Base-by-base conservation (phyloP, 768 basidiomycete genomes). In the Xerocomellus chrysenteron region DNA sequence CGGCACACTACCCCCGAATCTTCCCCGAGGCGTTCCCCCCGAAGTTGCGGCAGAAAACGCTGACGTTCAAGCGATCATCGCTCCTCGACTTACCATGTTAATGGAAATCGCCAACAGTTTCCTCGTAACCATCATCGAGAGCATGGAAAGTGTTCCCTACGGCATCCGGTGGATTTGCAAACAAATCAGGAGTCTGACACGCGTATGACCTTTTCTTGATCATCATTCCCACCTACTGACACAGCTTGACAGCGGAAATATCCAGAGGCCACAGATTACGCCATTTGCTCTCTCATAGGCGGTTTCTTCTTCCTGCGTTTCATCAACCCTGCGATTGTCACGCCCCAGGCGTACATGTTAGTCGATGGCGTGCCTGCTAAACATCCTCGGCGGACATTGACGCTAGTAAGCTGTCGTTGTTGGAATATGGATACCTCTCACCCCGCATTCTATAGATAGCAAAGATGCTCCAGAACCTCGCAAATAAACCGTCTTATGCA, bases 161-260 rank as follows among this genome's bases (percentile, higher is more conserved):
- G 97, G 97, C 65, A 99, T 99, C 60, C 83, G 97, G 62, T 99
- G 97, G 97, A 99, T 99, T 69, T 99, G 97, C 77, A 99, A 99
- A 74, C 97, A 99, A 74, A 99, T 99, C 69, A 80, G 94, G 59
- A 96, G 94, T 78, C 74, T 99, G 69, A 98, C 96, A 48, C 81
- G 93, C 77, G 96, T 98, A 64, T 55, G 85, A 75, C 45, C 47
- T 54, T 50, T 21, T 28, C 19, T 11, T 12, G 17, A 16, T 28
- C 1, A 35, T 30, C 42, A 4, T 56, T 55, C 48, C 57, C 54
- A 53, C 55, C 52, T 21, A 10, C 51, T 52, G 50, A 65, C 46
- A 56, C 50, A 19, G 43, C 35, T 5, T 46, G 41, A 62, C 70
- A 98, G 97, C 83, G 97, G 52, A 98, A 98, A 80, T 99, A 98